These are phyloP conservation scores for Zygosaccharomyces pseudobailii DNA, from an alignment of 1,139 yeast genomes.

Conservation along the genomic window DNA sequence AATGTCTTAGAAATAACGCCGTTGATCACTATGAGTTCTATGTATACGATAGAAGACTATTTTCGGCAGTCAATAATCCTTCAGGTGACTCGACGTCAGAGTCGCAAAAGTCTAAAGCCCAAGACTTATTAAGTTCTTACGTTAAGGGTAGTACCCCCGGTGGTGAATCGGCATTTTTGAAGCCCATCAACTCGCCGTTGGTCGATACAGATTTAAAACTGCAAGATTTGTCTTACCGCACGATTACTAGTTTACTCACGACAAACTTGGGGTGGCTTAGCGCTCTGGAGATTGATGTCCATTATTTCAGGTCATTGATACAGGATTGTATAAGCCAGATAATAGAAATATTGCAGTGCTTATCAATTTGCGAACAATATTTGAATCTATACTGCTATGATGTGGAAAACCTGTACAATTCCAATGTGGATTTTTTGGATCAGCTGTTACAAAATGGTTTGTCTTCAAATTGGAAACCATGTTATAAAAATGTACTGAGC, in stretches of 20 bases:
- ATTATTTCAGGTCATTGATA: slow-evolving; percentile 34
- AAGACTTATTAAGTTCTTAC: slow-evolving; percentile 1
- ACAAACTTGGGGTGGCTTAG: slow-evolving; percentile 51
- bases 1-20: slow-evolving; percentile 29
- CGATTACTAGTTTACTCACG: slow-evolving; percentile 36
- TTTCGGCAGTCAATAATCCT: slow-evolving; percentile 32
- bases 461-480: slow-evolving; percentile 45
- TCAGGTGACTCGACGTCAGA: slow-evolving; percentile 1
- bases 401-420: slow-evolving; percentile 49
- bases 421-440: slow-evolving; percentile 45
- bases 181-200: slow-evolving; percentile 44
- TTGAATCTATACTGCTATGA: slow-evolving; percentile 48
- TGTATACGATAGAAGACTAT: slow-evolving; percentile 56
- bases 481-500: slow-evolving; percentile 33
- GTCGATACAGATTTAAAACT: slow-evolving; percentile 25
- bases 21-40: slow-evolving; percentile 48
- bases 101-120: not conserved
- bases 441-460: slow-evolving; percentile 46
- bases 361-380: slow-evolving; percentile 56
- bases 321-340: slow-evolving; percentile 29
- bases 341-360: slow-evolving; percentile 43
- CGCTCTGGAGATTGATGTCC: slow-evolving; percentile 45
- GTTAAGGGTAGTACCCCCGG: slow-evolving; percentile 15
- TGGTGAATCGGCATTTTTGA: slow-evolving; percentile 34
- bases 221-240: slow-evolving; percentile 15